Evolutionary conservation across 768 basidiomycete genomes (phyloP).

Genomic region (Russula dissimulans): DNA sequence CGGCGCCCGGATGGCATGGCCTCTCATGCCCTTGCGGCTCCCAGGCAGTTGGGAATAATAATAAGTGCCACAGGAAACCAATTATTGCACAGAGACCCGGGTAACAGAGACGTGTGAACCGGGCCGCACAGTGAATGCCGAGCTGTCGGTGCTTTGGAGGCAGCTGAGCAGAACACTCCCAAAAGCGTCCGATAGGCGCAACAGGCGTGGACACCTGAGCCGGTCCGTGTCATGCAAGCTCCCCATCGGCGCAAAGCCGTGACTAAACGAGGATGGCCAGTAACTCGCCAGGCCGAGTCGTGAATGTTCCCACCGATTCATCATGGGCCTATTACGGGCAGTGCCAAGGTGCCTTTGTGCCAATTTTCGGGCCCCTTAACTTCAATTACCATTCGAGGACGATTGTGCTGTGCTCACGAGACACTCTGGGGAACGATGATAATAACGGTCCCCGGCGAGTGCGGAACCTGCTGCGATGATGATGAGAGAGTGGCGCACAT

Average conservation of each 20-base stretch:
- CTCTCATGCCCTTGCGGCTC: too few relatives aligned
- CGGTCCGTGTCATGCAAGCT: not conserved
- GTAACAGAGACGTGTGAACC: not conserved
- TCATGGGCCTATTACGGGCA: not conserved
- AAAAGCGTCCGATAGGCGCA: not conserved
- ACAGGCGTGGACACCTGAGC: conserved; percentile 8
- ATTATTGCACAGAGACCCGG: too few relatives aligned
- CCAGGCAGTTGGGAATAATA: too few relatives aligned
- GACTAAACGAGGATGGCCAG: not conserved
- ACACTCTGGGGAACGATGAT: not conserved
- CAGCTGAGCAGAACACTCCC: conserved; percentile 6
- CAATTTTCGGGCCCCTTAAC: not conserved
- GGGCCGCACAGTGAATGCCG: not conserved
- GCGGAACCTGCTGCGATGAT: not conserved
- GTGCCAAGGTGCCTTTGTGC: not conserved
- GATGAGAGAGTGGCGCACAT: conserved; percentile 1
- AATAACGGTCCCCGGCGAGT: not conserved
- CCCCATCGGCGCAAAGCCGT: not conserved
- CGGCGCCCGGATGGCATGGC: too few relatives aligned
- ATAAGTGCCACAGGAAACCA: too few relatives aligned
- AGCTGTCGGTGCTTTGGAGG: not conserved
- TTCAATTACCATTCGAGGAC: not conserved
- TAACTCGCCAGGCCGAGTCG: not conserved
- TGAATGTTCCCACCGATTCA: too few relatives aligned
- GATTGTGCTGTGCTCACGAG: not conserved